Base-by-base conservation (phyloP, 202 grass and related monocot species). In the Elaeis oleifera region DNA sequence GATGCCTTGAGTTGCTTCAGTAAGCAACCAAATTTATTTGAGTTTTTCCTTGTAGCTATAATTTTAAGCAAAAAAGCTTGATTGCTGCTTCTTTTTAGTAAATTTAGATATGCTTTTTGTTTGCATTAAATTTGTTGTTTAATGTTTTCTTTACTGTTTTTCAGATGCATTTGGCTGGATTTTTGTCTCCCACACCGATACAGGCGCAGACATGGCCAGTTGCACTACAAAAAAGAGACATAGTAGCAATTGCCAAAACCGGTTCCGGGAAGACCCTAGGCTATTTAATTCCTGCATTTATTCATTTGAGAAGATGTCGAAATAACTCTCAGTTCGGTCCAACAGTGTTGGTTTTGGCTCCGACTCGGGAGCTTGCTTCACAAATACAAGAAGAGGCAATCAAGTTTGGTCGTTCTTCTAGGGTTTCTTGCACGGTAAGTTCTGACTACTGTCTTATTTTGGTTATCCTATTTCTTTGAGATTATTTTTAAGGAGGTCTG, bases 191-290 rank as follows among this genome's bases (percentile, higher is more conserved):
- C 26, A 99, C 94, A 77, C 94, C 94, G 28, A 92, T 99, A 74
- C 94, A 99, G 70, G 94, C 94, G 70, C 94, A 99, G 71, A 99
- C 94, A 73, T 99, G 94, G 94, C 82, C 94, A 49, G 80, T 99
- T 78, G 94, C 94, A 59, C 65, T 92, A 50, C 94, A 92, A 75
- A 89, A 81, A 29, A 76, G 84, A 22, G 94, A 99, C 63, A 89
- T 92, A 75, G 94, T 99, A 50, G 88, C 94, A 72, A 92, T 99
- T 69, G 88, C 94, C 49, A 92, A 99, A 84, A 99, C 94, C 27
- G 94, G 94, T 16, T 97, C 94, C 56, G 94, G 94, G 54, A 97
- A 97, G 78, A 97, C 94, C n/a, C 52, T 97, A 27, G 88, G 94
- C 36, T 99, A 99, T 77, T 77, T 99, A 71, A 89, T 99, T 58